Conservation (phyloP, 495 filamentous ascomycete genomes). For the Aspergillus biplanus region DNA sequence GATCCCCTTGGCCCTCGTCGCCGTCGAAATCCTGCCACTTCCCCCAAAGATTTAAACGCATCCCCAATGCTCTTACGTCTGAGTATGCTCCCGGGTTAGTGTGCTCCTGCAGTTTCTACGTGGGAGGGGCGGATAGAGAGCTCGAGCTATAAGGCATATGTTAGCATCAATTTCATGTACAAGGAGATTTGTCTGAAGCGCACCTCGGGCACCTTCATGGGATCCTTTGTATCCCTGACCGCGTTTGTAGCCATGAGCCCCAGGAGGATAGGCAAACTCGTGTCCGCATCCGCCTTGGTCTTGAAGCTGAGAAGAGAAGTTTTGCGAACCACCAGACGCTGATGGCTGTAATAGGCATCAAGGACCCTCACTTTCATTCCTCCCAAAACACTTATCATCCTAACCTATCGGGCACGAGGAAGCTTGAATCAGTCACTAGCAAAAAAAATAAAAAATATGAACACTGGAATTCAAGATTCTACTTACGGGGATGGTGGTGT, state of each 20-base stretch:
- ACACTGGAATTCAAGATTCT: background rate
- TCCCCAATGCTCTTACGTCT: too few relatives aligned
- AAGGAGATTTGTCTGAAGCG: background rate
- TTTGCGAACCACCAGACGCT: background rate
- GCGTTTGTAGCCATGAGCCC: background rate
- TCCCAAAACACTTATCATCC: background rate
- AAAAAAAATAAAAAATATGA: too few relatives aligned
- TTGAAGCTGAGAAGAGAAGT: background rate
- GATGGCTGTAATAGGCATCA: background rate
- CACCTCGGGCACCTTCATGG: background rate
- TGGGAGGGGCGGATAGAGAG: background rate
- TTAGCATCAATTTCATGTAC: background rate
- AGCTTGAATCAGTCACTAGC: background rate
- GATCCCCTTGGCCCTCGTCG: too few relatives aligned
- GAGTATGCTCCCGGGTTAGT: too few relatives aligned
- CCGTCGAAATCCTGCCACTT: too few relatives aligned
- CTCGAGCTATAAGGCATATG: background rate
- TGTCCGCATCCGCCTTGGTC: background rate
- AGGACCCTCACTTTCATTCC: conserved; percentile 1
- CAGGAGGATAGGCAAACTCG: background rate
- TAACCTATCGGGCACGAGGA: background rate
- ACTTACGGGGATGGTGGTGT: conserved; percentile 4
- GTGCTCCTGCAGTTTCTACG: too few relatives aligned
- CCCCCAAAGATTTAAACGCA: too few relatives aligned
- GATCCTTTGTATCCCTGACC: background rate